Conservation (phyloP, 2,329 filamentous ascomycete genomes). For the Emergomyces africanus region DNA sequence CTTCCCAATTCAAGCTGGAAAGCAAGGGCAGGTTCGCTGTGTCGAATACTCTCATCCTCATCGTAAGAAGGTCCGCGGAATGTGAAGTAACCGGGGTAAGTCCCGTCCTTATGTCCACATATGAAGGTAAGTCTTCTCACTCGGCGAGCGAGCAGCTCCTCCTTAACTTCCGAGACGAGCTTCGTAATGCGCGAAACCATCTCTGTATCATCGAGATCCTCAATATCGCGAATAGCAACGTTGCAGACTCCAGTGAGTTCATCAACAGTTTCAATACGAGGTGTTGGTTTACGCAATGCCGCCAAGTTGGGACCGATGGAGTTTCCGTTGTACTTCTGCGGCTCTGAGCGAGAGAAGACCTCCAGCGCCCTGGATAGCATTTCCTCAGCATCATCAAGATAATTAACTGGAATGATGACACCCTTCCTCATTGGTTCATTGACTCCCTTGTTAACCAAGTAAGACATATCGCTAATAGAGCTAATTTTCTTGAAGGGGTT, state of each 20-base stretch:
- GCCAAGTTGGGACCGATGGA: constrained; percentile 60
- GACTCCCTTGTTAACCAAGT: constrained; percentile 55
- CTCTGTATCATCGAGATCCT: constrained; percentile 70
- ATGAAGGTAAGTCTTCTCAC: constrained; percentile 93
- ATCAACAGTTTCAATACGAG: constrained; percentile 48
- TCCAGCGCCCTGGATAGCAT: constrained; percentile 73
- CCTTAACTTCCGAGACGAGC: constrained; percentile 68
- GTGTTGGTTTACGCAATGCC: constrained; percentile 51
- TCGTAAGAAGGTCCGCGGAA: constrained; percentile 86
- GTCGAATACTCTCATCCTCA: constrained; percentile 92
- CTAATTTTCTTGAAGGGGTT: constrained; percentile 68
- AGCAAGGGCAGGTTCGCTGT: constrained; percentile 88
- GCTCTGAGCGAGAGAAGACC: constrained; percentile 53
- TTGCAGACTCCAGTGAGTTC: constrained; percentile 89
- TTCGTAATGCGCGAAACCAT: constrained; percentile 61
- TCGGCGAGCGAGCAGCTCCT: constrained; percentile 66
- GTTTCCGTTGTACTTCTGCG: constrained; percentile 42
- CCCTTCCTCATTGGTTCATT: constrained; percentile 77
- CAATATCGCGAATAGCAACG: constrained; percentile 77
- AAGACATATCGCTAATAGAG: constrained; percentile 95
- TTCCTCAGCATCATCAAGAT: constrained; percentile 89
- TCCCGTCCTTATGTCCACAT: constrained; percentile 85
- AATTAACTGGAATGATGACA: constrained; percentile 86
- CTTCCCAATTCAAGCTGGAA: constrained; percentile 97
- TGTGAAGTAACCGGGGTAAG: constrained; percentile 94